phyloP scores from a whole-genome alignment of 1,284 basidiomycete species.

The Stygiomarasmius scandens region DNA sequence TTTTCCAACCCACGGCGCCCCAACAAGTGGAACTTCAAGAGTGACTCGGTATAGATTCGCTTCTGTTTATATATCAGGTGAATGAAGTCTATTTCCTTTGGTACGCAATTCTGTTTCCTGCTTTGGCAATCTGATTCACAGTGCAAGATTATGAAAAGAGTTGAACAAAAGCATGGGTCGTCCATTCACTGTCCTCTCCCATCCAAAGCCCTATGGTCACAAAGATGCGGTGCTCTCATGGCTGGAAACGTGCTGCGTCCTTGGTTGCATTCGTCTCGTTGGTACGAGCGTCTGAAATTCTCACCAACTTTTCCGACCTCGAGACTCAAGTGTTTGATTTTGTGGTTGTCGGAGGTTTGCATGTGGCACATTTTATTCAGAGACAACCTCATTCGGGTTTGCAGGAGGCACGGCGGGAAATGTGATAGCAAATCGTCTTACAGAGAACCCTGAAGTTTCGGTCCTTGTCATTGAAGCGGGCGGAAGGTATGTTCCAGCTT shows the following conservation, averaged over 20 bases:
- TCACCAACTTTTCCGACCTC: not conserved
- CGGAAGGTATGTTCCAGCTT: conserved; percentile 20
- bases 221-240: not conserved
- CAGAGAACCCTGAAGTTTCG: conserved; percentile 25
- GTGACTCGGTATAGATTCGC: no score
- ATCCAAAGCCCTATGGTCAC: not conserved
- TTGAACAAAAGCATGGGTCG: no score
- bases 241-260: not conserved
- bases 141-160: no score
- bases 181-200: no score
- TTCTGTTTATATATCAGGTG: no score
- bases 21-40: no score
- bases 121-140: no score
- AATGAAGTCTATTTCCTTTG: no score
- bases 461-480: conserved; percentile 34
- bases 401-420: conserved; percentile 22
- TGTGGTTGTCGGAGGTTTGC: conserved; percentile 13
- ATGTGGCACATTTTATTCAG: not conserved
- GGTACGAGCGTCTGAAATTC: not conserved
- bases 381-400: not conserved
- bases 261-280: not conserved
- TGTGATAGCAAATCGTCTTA: conserved; percentile 31
- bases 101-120: no score
- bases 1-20: no score
- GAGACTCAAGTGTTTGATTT: conserved; percentile 7